Conservation (phyloP, 2,329 filamentous ascomycete genomes). For the Torrubiella hemipterigena region DNA sequence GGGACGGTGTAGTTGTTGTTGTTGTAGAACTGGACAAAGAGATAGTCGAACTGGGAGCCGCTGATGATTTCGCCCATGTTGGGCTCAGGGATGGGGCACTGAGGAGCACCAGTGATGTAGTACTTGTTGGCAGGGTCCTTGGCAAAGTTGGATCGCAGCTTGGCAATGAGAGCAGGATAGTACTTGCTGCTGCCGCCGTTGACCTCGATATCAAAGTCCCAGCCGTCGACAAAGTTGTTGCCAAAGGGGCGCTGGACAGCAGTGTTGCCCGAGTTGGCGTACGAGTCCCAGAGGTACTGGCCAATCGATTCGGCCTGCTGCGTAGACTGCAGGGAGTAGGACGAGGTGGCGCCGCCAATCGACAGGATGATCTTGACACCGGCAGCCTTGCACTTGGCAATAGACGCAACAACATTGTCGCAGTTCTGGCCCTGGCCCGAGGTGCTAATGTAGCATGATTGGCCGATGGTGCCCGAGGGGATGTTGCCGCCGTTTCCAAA, state of each 20-base stretch:
- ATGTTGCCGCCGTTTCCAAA: constrained; percentile 23
- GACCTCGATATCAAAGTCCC: constrained; percentile 12
- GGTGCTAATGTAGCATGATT: constrained; percentile 22
- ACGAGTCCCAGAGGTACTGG: constrained; percentile 12
- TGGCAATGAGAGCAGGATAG: constrained; percentile 10
- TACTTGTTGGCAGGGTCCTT: constrained; percentile 13
- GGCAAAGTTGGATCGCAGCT: constrained; percentile 11
- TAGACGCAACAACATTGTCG: constrained; percentile 8
- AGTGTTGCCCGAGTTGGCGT: constrained; percentile 7
- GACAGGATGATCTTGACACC: constrained; percentile 11
- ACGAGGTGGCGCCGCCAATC: constrained; percentile 7
- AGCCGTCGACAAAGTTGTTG: constrained; percentile 9
- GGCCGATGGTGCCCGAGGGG: constrained; percentile 25
- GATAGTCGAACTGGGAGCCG: constrained; percentile 23
- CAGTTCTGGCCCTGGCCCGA: constrained; percentile 17
- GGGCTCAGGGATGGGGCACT: constrained; percentile 24
- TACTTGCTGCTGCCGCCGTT: constrained; percentile 10
- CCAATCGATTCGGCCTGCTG: constrained; percentile 11
- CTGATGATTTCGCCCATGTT: constrained; percentile 30
- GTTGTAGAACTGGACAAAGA: constrained; percentile 37
- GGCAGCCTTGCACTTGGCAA: constrained; percentile 11
- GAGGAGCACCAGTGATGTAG: constrained; percentile 34
- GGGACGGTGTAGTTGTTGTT: constrained; percentile 25
- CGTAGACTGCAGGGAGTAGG: constrained; percentile 10
- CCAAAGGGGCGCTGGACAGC: constrained; percentile 10